Percentiles rank a stretch among this genome's conserved stretches.
phyloP scores from a whole-genome alignment of 768 basidiomycete species.

The Russula brevipes region DNA sequence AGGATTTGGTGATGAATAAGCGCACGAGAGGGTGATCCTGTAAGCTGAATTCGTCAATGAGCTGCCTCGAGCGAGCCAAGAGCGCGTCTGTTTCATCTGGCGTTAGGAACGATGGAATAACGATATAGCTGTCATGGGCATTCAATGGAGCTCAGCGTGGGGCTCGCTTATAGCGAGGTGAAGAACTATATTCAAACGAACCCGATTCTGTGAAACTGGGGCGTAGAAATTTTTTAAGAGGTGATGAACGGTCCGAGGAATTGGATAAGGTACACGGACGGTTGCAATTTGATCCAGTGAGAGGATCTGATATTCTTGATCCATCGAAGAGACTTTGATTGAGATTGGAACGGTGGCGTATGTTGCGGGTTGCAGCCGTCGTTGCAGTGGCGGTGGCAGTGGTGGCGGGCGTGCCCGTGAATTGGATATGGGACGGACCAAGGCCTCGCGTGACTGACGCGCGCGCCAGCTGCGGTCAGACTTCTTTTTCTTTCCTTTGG shows the following conservation, averaged over 20 bases:
- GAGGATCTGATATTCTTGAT: not conserved
- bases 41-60: conserved; percentile 74
- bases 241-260: not conserved
- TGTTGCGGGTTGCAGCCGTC: too few relatives aligned
- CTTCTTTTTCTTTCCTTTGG: too few relatives aligned
- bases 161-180: too few relatives aligned
- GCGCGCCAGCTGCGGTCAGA: too few relatives aligned
- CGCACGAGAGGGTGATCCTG: conserved; percentile 76
- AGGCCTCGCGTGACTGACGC: too few relatives aligned
- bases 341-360: too few relatives aligned
- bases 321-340: not conserved
- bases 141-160: not conserved
- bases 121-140: conserved; percentile 57
- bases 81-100: conserved; percentile 55
- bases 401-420: too few relatives aligned
- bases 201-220: conserved; percentile 58
- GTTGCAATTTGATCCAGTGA: conserved; percentile 13
- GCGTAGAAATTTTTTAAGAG: not conserved
- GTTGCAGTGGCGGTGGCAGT: too few relatives aligned
- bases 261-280: not conserved
- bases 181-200: conserved; percentile 29
- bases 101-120: conserved; percentile 68
- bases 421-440: too few relatives aligned
- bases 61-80: conserved; percentile 60
- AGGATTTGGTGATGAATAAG: not conserved